A percentile compares a stretch with the other conserved stretches of the same genome.
Conservation (phyloP, 1,284 basidiomycete species). For the Fomitopsis pinicola region DNA sequence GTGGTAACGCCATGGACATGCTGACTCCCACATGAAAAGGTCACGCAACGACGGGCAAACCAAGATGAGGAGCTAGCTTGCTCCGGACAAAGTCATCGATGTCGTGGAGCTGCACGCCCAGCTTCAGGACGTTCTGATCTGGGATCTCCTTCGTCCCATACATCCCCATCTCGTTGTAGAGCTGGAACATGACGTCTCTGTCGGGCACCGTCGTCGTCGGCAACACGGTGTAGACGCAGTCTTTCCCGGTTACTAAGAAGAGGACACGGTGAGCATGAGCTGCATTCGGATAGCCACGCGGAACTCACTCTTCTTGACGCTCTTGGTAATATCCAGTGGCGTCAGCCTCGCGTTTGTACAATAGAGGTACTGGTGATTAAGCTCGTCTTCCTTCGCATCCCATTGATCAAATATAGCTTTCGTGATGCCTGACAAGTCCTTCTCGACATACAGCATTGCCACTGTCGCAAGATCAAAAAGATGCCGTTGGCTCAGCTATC, state of each 20-base stretch:
- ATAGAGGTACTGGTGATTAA: slow-evolving; percentile 18
- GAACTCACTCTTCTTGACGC: slow-evolving; percentile 15
- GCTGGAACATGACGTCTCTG: slow-evolving; percentile 22
- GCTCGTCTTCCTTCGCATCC: slow-evolving; percentile 9
- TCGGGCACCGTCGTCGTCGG: slow-evolving; percentile 19
- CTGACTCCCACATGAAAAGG: background rate
- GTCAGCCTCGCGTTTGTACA: slow-evolving; percentile 16
- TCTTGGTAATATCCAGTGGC: slow-evolving; percentile 15
- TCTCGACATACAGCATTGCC: slow-evolving; percentile 22
- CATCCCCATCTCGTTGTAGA: slow-evolving; percentile 23
- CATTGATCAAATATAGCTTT: slow-evolving; percentile 21
- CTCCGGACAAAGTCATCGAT: slow-evolving; percentile 19
- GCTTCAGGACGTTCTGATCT: slow-evolving; percentile 16
- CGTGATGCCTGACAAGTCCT: slow-evolving; percentile 16
- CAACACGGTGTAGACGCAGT: slow-evolving; percentile 12
- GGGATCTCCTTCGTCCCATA: slow-evolving; percentile 19
- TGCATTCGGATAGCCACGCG: background rate
- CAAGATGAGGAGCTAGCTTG: slow-evolving; percentile 17
- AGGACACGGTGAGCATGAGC: background rate
- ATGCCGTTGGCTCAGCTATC: background rate
- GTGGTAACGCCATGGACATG: too few relatives aligned
- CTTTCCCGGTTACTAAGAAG: slow-evolving; percentile 16
- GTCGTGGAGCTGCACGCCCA: slow-evolving; percentile 17
- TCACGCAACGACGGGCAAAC: slow-evolving; percentile 9
- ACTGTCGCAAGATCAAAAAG: slow-evolving; percentile 5